Base-by-base conservation (phyloP, 768 basidiomycete genomes). In the Lentinus brumalis region DNA sequence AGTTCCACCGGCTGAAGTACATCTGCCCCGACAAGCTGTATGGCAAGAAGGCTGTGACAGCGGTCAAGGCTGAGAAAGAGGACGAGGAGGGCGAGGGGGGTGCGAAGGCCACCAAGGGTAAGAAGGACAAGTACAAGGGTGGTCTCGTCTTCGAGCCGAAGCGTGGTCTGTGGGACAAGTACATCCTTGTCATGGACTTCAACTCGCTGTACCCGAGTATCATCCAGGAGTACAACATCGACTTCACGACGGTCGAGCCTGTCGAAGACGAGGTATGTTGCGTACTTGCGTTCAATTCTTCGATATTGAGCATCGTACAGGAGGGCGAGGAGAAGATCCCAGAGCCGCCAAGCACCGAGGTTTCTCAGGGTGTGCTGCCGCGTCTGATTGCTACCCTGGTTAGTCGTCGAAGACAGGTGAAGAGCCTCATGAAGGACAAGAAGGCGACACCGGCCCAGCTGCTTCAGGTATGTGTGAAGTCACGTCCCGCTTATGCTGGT, bases 141-240 rank as follows among this genome's bases (percentile, higher is more conserved):
- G 97, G 97, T 74, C 82, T 98, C 54, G 97, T 99, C 18, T 95
- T 99, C 65, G 93, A 97, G 60, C 97, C 97, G 2, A 96, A 97
- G 77, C 82, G 92, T 56, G 94, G 96, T 11, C 78, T 99, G 42
- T 98, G 94, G 92, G 97, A 98, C 78, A 96, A 88, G 68, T 97
- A 82, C 71, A 91, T 98, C 74, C 83, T 99, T 16, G 97, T 99
- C 75, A 99, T 99, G 97, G 97, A 99, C 74, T 99, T 98, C 87
- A 99, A 99, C 76, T 97, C 95, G 62, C 81, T 99, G 57, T 99
- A 99, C 72, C 97, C 97, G 6, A 95, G 92, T 73, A 99, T 99
- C 79, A 99, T 99, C 50, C 97, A 98, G 70, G 97, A 99, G 79
- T 99, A 92, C 72, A 98, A 99, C 73, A 98, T 99, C 66, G 97